Base-by-base conservation (phyloP, 164 flowering plant species). In the Nelumbo lutea region DNA sequence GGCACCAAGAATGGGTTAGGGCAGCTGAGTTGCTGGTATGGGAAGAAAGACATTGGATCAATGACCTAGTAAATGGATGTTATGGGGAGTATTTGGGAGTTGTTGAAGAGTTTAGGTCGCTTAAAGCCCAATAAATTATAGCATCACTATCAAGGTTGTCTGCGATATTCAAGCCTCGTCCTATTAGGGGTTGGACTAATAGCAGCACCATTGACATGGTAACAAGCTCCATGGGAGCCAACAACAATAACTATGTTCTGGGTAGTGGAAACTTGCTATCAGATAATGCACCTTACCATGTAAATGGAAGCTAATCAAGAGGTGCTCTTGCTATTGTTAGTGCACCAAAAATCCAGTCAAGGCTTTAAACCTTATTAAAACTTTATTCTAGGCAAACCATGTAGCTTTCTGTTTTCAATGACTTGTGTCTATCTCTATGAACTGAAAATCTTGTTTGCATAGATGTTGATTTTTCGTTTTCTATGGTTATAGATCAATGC, bases 1-100 rank as follows among this genome's bases (percentile, higher is more conserved):
- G 52, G 1, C 73, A 68, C 1, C 85, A 85, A 2, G 80, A 82
- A 39, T 61, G 85, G 39, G 67, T 62, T 38, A 55, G 41, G 5
- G 81, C 81, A 0, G 85, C 80, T 4, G 89, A 88, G 7, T 81
- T 97, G 0, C 69, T 93, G 3, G 52, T 84, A 0, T 93, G 98
- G 98, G 96, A 90, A 68, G 98, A 96, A 1, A 43, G 64, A 2
- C 85, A 84, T 41, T 55, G 97, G 75, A 82, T 81, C 39, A 75
- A 51, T 2, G 88, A 94, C 50, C 96, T 95, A 1, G 75, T 88
- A 2, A 13, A 67, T 0, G 98, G 98, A 0, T 69, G 90, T n/a
- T 86, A 67, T 9, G 95, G 90, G 3, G 90, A 85, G 61, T 88
- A 80, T 59, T 68, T 59, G 59, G 83, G 56, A 59, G 42, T 85